phyloP scores from a whole-genome alignment of 179 eudicot species.

The Kewa caespitosa region DNA sequence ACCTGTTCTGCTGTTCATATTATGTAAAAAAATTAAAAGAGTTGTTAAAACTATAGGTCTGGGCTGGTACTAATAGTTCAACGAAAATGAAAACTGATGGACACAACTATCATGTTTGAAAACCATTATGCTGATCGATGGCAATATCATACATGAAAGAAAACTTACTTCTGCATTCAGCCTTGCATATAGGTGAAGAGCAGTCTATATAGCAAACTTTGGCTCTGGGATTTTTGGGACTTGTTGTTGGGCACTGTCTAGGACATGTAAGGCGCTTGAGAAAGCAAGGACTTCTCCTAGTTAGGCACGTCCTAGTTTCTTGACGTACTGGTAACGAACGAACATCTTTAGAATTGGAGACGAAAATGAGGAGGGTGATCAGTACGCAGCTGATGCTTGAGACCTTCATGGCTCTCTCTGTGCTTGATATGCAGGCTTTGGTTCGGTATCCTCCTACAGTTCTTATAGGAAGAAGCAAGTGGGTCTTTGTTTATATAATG shows the following conservation, averaged over 20 bases:
- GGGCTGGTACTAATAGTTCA: no score
- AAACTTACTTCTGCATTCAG: slow-evolving; percentile 51
- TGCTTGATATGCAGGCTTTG: no score
- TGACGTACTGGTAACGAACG: slow-evolving; percentile 10
- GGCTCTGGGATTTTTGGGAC: slow-evolving; percentile 39
- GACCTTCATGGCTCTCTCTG: slow-evolving; percentile 26
- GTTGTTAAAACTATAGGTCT: no score
- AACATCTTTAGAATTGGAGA: slow-evolving; percentile 15
- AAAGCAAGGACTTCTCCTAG: slow-evolving; percentile 42
- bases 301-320: slow-evolving; percentile 35
- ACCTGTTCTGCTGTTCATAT: no score
- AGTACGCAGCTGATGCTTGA: slow-evolving; percentile 25
- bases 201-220: slow-evolving; percentile 62
- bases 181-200: slow-evolving; percentile 52
- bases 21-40: no score
- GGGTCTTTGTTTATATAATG: slow-evolving; percentile 14
- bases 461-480: slow-evolving; percentile 19
- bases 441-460: slow-evolving; percentile 9
- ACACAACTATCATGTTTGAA: no score
- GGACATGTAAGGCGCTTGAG: slow-evolving; percentile 45
- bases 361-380: slow-evolving; percentile 28
- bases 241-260: slow-evolving; percentile 40
- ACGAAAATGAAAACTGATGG: no score
- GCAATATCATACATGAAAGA: neutral
- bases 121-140: no score